Base-by-base conservation (phyloP, 176 grass and related monocot genomes). In the Rhynchospora tenuis region DNA sequence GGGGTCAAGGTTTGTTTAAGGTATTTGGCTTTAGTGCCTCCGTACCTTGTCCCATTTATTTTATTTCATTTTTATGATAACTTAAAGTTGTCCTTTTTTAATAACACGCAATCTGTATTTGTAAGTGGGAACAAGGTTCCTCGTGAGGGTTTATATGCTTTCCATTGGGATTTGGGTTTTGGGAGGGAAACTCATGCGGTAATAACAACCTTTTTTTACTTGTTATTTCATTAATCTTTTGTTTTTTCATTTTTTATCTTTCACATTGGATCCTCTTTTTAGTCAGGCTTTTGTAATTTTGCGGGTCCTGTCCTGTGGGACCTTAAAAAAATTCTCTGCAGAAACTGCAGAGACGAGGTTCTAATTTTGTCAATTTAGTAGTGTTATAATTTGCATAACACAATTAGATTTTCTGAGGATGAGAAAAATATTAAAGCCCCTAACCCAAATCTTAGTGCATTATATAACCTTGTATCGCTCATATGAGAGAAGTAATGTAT, bases 1-100 rank as follows among this genome's bases (percentile, higher is more conserved):
- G 16, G 44, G 28, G 55, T 75, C 54, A 77, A 76, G 83, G 68
- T 76, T 85, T 85, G 68, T 85, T 76, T 85, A 76, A 63, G 83
- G 29, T 51, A 46, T 85, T 84, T 84, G 65, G 83, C 28, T 75
- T 57, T 76, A 58, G 51, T 84, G 19, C 46, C 47, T 84, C 69
- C 54, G 55, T 84, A 75, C 83, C 70, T 43, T 84, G 68, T 48
- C 1, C 43, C n/a, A 72, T 47, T 22, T 9, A 22, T 46, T 73
- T 73, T 38, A 38, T 38, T 38, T 38, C 5, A 38, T 38, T 73
- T 26, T n/a, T 73, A 50, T 73, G 45, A 26, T 73, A 73, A 24
- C 11, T 24, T 2, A 17, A 15, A 2, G 12, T 23, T 75, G 65
- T 73, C 16, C 27, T 48, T 60, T 65, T 13, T 54, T 64, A 81